These are phyloP conservation scores for Fusarium phyllophilum DNA, from an alignment of 2,329 filamentous ascomycete genomes.

Conservation along the genomic window DNA sequence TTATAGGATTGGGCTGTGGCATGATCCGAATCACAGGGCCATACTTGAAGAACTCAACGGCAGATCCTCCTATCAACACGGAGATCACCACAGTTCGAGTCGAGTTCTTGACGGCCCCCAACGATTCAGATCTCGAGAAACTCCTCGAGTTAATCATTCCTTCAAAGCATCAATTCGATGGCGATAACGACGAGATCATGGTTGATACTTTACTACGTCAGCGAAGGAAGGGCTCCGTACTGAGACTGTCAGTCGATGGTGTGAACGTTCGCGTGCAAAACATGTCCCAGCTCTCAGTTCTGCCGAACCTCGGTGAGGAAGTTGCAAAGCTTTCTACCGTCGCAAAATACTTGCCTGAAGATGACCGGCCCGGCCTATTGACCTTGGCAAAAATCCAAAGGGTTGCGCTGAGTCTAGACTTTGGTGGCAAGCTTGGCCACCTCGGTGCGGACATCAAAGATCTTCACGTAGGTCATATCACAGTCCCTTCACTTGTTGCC, in stretches of 20 bases:
- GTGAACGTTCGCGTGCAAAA: slow-evolving; percentile 71
- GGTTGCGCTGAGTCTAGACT: slow-evolving; percentile 67
- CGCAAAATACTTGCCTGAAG: slow-evolving; percentile 93
- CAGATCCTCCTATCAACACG: slow-evolving; percentile 69
- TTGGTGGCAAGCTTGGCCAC: slow-evolving; percentile 76
- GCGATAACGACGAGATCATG: slow-evolving; percentile 91
- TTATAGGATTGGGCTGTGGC: slow-evolving; percentile 77
- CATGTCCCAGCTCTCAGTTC: slow-evolving; percentile 70
- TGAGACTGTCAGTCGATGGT: slow-evolving; percentile 74
- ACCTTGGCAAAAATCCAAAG: slow-evolving; percentile 76
- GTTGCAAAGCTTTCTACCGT: slow-evolving; percentile 85
- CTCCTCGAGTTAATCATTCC: slow-evolving; percentile 89
- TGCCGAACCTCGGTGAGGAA: slow-evolving; percentile 81
- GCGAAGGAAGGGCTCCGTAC: slow-evolving; percentile 83
- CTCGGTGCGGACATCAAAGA: slow-evolving; percentile 68
- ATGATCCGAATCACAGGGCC: slow-evolving; percentile 81
- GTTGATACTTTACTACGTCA: slow-evolving; percentile 90
- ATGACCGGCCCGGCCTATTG: slow-evolving; percentile 89
- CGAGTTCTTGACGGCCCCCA: slow-evolving; percentile 78
- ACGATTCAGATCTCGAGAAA: slow-evolving; percentile 82
- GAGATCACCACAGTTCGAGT: slow-evolving; percentile 74
- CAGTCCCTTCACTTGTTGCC: slow-evolving; percentile 83
- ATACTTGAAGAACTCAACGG: slow-evolving; percentile 62
- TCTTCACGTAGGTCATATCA: slow-evolving; percentile 82
- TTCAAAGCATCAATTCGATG: slow-evolving; percentile 86